Conservation (phyloP, 345 rosid genomes). For the Gossypium herbaceum region DNA sequence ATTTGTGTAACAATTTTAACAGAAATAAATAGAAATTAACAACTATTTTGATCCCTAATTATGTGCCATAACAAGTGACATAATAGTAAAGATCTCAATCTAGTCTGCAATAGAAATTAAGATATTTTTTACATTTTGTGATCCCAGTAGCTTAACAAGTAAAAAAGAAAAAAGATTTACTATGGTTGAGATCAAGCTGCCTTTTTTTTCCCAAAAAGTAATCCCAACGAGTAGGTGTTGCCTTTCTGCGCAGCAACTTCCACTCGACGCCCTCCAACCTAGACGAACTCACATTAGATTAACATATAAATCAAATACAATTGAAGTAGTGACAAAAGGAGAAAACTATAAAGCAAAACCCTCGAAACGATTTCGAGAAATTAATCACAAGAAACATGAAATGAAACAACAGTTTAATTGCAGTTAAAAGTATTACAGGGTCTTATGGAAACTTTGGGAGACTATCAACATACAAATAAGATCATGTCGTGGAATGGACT, state of each 20-base stretch:
- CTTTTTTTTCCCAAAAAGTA: slow-evolving; percentile 70
- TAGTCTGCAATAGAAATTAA: background rate
- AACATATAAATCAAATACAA: background rate
- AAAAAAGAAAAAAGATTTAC: background rate
- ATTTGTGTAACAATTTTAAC: no score
- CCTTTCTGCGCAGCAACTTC: slow-evolving; percentile 75
- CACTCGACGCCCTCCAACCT: slow-evolving; percentile 80
- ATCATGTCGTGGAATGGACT: background rate
- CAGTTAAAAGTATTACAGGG: background rate
- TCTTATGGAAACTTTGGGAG: background rate
- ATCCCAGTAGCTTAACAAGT: no score
- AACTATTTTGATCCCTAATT: no score
- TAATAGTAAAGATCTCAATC: background rate
- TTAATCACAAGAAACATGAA: background rate
- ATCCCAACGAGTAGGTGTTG: slow-evolving; percentile 61
- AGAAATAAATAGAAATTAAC: no score
- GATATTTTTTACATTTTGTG: background rate
- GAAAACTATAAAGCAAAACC: background rate
- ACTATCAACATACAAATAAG: background rate
- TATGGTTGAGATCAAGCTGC: slow-evolving; percentile 33
- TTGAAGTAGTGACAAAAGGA: background rate
- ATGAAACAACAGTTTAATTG: background rate
- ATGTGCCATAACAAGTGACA: background rate
- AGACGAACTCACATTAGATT: slow-evolving; percentile 5
- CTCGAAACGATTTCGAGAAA: background rate